These are phyloP conservation scores for Thalassiosira mediterranea DNA, from an alignment of 352 stramenopile genomes.

Conservation along the genomic window DNA sequence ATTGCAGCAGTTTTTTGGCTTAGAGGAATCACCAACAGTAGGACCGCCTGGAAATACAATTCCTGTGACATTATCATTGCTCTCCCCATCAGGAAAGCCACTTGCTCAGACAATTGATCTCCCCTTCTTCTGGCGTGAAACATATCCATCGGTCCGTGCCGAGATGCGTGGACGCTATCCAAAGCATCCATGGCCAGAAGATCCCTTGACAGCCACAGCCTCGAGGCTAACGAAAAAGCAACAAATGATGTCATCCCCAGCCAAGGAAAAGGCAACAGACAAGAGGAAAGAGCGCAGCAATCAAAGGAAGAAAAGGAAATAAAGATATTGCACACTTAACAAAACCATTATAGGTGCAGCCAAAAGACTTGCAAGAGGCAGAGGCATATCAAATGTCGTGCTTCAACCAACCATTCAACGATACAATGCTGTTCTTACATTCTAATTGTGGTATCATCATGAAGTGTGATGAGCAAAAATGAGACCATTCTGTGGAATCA, in stretches of 20 bases:
- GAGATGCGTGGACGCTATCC: constrained; percentile 69
- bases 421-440: no score
- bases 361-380: no score
- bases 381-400: no score
- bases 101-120: constrained; percentile 69
- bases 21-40: constrained; percentile 39
- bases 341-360: no score
- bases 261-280: constrained; percentile 1
- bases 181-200: constrained; percentile 76
- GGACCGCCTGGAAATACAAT: constrained; percentile 43
- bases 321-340: no score
- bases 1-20: constrained; percentile 79
- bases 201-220: constrained; percentile 57
- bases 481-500: no score
- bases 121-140: constrained; percentile 71
- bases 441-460: no score
- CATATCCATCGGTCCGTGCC: constrained; percentile 60
- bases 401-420: no score
- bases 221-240: constrained; percentile 70
- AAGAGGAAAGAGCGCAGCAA: constrained; percentile 39
- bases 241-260: constrained; percentile 4
- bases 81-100: constrained; percentile 59
- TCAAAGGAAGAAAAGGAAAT: constrained; percentile 27
- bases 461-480: no score
- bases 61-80: constrained; percentile 53